A percentile compares a stretch with the other conserved stretches of the same genome.
phyloP scores from a whole-genome alignment of 177 flowering plant species.

The Tripterygium wilfordii region DNA sequence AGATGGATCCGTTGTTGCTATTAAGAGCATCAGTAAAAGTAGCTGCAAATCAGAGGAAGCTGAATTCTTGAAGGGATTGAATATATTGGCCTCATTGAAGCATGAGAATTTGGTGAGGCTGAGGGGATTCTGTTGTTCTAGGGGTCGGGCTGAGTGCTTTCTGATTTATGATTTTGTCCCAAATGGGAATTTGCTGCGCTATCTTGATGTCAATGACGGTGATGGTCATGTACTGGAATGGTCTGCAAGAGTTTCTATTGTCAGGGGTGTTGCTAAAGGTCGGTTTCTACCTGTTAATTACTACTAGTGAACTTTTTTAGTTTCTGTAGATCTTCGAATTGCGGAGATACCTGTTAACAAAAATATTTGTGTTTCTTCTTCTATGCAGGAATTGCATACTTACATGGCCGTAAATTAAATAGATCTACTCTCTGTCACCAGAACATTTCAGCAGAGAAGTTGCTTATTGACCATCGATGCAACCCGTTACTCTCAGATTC shows the following conservation, averaged over 20 bases:
- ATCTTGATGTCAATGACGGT: conserved; percentile 43
- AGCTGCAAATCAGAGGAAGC: too few species aligned
- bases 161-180: conserved; percentile 51
- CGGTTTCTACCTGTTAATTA: too few species aligned
- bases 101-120: conserved; percentile 51
- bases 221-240: conserved; percentile 40
- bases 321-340: too few species aligned
- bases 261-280: conserved; percentile 60
- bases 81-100: conserved; percentile 35
- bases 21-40: conserved; percentile 36
- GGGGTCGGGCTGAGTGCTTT: conserved; percentile 55
- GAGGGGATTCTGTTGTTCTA: conserved; percentile 60
- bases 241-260: conserved; percentile 47
- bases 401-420: conserved; percentile 29
- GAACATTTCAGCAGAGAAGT: conserved; percentile 50
- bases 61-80: conserved; percentile 54
- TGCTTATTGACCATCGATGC: conserved; percentile 34
- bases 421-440: conserved; percentile 50
- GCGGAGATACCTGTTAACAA: too few species aligned
- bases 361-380: not conserved
- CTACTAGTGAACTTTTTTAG: too few species aligned
- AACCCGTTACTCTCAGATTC: conserved; percentile 43
- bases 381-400: conserved; percentile 39
- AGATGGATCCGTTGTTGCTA: too few species aligned
- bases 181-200: conserved; percentile 38